phyloP scores from a whole-genome alignment of 805 yeast species.

The Ogataea methylovora region DNA sequence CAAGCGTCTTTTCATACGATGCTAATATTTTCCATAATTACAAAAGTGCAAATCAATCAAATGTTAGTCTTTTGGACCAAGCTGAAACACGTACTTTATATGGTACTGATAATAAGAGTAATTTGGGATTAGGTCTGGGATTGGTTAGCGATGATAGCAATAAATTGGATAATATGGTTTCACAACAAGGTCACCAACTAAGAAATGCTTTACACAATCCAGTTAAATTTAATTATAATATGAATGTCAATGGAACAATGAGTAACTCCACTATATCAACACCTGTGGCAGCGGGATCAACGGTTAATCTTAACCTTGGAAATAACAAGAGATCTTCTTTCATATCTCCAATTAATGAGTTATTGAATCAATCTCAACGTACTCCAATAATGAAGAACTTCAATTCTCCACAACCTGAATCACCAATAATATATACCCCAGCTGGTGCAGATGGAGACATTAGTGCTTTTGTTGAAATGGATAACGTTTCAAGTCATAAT shows the following conservation, averaged over 20 bases:
- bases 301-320: too few relatives aligned
- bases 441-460: too few relatives aligned
- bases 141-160: too few relatives aligned
- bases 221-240: too few relatives aligned
- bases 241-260: neutral
- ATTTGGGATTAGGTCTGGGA: too few relatives aligned
- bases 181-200: conserved; percentile 16
- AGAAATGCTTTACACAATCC: conserved; percentile 1
- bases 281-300: neutral
- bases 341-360: conserved; percentile 19
- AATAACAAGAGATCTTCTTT: conserved; percentile 12
- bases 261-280: neutral
- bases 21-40: neutral
- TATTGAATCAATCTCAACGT: conserved; percentile 10
- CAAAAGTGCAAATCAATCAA: too few relatives aligned
- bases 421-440: too few relatives aligned
- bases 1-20: neutral
- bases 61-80: too few relatives aligned
- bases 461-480: too few relatives aligned
- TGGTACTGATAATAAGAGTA: too few relatives aligned
- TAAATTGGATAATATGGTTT: conserved; percentile 3
- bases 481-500: too few relatives aligned
- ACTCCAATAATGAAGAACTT: conserved; percentile 1
- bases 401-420: conserved; percentile 1
- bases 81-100: too few relatives aligned